Conservation (phyloP, 2,329 filamentous ascomycete genomes). For the Phyllosticta capitalensis region DNA sequence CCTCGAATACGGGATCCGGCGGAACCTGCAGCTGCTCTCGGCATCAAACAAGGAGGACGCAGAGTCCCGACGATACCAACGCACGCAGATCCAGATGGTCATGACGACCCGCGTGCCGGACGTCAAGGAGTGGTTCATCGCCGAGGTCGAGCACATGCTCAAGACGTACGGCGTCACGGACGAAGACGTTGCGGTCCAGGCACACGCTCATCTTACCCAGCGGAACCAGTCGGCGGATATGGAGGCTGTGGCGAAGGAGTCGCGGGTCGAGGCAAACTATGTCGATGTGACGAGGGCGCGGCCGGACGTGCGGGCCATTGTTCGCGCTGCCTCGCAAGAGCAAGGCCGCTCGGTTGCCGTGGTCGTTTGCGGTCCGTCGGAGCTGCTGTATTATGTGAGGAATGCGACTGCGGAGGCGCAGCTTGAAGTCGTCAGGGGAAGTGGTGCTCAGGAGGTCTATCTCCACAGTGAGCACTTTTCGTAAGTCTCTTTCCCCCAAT, state of each 20-base stretch:
- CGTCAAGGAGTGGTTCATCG: conserved; percentile 5
- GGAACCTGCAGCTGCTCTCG: background rate
- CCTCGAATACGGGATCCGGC: conserved; percentile 32
- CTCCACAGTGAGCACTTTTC: conserved; percentile 13
- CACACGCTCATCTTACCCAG: conserved; percentile 11
- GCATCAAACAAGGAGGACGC: background rate
- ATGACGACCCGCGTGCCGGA: conserved; percentile 4
- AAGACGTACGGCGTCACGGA: background rate
- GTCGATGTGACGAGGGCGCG: background rate
- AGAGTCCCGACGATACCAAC: background rate
- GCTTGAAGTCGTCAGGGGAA: background rate
- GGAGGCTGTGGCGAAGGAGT: background rate
- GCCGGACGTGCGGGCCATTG: background rate
- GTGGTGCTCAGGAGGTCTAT: conserved; percentile 11
- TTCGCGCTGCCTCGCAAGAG: background rate
- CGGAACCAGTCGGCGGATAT: background rate
- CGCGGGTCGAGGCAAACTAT: background rate
- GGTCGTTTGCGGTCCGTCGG: conserved; percentile 11
- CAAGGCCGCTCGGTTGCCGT: background rate
- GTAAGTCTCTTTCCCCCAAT: conserved; percentile 1
- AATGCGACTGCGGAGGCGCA: conserved; percentile 13
- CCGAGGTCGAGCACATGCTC: conserved; percentile 4
- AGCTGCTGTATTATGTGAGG: conserved; percentile 12
- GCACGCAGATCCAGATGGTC: background rate
- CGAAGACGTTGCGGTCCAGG: background rate